Evolutionary conservation across 371 early-diverging fungal species (phyloP), one percentile per base, ranked within the genome.

Genomic region (Actinomortierella ambigua): DNA sequence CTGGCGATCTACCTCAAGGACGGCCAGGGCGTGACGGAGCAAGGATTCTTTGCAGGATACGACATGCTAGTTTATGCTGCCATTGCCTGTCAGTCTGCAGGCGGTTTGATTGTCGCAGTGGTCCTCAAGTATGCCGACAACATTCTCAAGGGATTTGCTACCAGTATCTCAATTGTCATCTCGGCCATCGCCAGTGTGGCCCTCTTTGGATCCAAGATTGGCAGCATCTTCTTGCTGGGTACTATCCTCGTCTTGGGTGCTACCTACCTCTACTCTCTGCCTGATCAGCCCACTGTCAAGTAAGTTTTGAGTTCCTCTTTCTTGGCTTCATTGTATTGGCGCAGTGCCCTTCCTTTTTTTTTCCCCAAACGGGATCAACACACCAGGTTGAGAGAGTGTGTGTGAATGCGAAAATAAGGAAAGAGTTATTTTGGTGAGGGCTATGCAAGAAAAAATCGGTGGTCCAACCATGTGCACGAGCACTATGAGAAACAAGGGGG

Each of bases 51-150:
- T 80, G 83, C 85, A 48, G 94, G 94, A 26, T 98, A 97, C 77
- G 92, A 81, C 29, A 42, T 54, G 15, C 83, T 93, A 78, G 92
- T 96, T 1, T 85, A 85, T 77, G 75, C 75, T 4, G 95, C 94
- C 7, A 96, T 98, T 58, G 65, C 80, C 5, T 89, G 88, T 63
- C 97, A 97, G 78, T 95, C 98, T 0, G 67, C 89, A 4, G 98
- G 98, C 42, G 98, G 98, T 0, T 76, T 98, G 18, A 87, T 98
- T 58, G 98, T 97, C 1, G 96, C 96, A 0, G 65, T 98, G 9
- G 97, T 98, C 0, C 96, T 98, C 53, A 94, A 95, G 79, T 94
- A 95, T 69, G 97, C 98, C 0, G 97, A 97, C 75, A 97, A 96
- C 68, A 97, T 98, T 59, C 84, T 98, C 53, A 98, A 98, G 77